A percentile compares a stretch with the other conserved stretches of the same genome.
phyloP scores from a whole-genome alignment of 2,329 filamentous ascomycete species.

The Clarireedia hainanense region DNA sequence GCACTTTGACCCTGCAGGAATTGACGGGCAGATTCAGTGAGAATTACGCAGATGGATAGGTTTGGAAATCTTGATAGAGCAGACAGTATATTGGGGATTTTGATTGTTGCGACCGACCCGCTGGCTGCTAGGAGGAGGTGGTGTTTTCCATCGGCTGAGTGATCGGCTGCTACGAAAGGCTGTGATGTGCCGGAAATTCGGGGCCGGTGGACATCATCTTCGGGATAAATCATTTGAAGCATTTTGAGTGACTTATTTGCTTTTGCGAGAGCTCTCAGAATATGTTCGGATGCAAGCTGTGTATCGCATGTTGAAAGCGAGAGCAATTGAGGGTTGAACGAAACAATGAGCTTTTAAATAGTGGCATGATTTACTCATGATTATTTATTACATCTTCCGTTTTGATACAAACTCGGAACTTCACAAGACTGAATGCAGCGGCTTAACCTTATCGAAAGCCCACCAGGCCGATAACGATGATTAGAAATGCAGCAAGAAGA shows the following conservation, averaged over 20 bases:
- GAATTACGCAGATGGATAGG: conserved; percentile 76
- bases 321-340: too few relatives aligned
- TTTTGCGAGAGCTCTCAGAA: too few relatives aligned
- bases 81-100: conserved; percentile 59
- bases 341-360: neutral
- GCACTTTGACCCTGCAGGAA: conserved; percentile 70
- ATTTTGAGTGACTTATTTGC: conserved; percentile 8
- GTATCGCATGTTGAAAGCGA: too few relatives aligned
- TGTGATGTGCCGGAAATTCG: conserved; percentile 7
- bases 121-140: conserved; percentile 60
- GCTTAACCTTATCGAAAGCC: neutral
- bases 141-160: conserved; percentile 40
- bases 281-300: too few relatives aligned
- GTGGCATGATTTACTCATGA: neutral
- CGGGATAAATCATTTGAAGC: conserved; percentile 15
- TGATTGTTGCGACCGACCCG: conserved; percentile 83
- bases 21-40: conserved; percentile 64
- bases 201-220: conserved; percentile 10
- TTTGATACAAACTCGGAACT: neutral
- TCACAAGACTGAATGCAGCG: neutral
- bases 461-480: neutral
- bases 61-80: conserved; percentile 43
- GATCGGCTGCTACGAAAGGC: conserved; percentile 24
- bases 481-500: neutral
- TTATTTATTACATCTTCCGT: neutral